Base-by-base conservation (phyloP, 116 monocot species). In the Phalaenopsis hybrid region DNA sequence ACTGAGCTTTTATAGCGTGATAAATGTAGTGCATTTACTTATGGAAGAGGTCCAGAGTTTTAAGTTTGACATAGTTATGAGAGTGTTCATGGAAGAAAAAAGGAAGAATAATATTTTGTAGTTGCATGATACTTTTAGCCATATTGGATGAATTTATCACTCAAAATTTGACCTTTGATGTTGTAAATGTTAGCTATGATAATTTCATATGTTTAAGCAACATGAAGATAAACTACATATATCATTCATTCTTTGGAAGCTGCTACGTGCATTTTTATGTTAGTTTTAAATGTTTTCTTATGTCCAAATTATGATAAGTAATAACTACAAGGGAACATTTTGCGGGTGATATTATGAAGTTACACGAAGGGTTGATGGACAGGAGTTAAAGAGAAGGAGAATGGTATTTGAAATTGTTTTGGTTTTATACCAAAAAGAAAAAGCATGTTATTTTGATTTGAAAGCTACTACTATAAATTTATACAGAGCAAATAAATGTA, bases 171-270 rank as follows among this genome's bases (percentile, higher is more conserved):
- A 41, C 72, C 28, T 65, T 6, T 25, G 25, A 65, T 25, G 65
- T 65, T 65, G 25, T 65, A 65, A 65, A 65, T 34, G 72, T 13
- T 11, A 37, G 41, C 37, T 72, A 70, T 70, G 72, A 72, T 33
- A 72, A 70, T 72, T 72, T 72, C 41, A 16, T 72, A 41, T 72
- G 41, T 17, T 72, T 72, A 72, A 25, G 41, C 41, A 72, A 41
- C 72, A 72, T 72, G 41, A 43, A 72, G 72, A 17, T 72, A 37
- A 37, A 72, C 41, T 1, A 72, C 37, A 37, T 72, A 72, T 41
- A 72, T 37, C 41, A 13, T 72, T 15, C 5, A 41, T 72, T 43
- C 41, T 72, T 72, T 41, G 37, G 72, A 25, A 72, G 72, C 41
- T 72, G 3, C 28, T 9, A 65, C 16, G 72, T 34, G 13, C 41